A percentile compares a stretch with the other conserved stretches of the same genome.
phyloP scores from a whole-genome alignment of 257 asterid genomes.

The Rauvolfia tetraphylla region DNA sequence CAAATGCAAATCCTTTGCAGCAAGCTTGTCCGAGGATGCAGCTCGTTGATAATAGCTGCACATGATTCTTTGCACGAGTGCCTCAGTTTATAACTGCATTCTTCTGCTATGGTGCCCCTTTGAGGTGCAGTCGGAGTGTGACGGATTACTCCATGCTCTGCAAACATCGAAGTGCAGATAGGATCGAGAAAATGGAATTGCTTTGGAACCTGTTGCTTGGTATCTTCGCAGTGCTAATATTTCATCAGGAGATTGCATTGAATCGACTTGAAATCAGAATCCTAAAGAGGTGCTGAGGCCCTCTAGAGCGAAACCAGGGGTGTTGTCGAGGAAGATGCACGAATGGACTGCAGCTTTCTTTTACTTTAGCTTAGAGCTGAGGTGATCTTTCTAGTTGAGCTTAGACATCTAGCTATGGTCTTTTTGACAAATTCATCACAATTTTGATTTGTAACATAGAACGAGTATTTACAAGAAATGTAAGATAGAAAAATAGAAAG shows the following conservation, averaged over 20 bases:
- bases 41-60: neutral
- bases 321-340: constrained; percentile 8
- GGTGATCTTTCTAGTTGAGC: constrained; percentile 26
- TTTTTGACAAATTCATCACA: constrained; percentile 32
- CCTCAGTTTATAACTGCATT: neutral
- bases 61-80: constrained; percentile 9
- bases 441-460: constrained; percentile 59
- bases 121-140: constrained; percentile 5
- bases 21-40: constrained; percentile 8
- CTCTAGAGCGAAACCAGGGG: constrained; percentile 14
- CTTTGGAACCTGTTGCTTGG: neutral
- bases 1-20: neutral
- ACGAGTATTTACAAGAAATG: constrained; percentile 37
- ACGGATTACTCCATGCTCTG: neutral
- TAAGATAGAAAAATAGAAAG: constrained; percentile 32
- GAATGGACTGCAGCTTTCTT: constrained; percentile 24
- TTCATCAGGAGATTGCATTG: neutral
- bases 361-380: constrained; percentile 26
- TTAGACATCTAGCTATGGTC: constrained; percentile 33
- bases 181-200: neutral
- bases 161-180: neutral
- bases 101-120: constrained; percentile 6
- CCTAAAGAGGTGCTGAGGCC: neutral
- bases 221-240: neutral
- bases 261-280: neutral